Evolutionary conservation across 2,329 filamentous ascomycete species (phyloP), one percentile per base, ranked within the genome.

Genomic region (Diaporthe eres): DNA sequence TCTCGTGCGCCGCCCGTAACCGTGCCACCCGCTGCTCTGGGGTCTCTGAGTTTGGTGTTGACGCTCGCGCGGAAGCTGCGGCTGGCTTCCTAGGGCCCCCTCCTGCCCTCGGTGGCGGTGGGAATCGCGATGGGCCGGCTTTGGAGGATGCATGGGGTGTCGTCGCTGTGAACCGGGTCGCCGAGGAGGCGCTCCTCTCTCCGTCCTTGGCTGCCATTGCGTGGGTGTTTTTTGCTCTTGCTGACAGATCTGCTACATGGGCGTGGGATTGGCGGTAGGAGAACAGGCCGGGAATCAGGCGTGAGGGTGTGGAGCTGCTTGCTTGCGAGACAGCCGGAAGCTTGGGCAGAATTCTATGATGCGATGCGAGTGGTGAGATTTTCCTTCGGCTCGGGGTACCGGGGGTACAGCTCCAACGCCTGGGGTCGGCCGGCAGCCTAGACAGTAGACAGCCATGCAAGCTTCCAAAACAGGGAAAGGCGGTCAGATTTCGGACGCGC

Each of bases 91-190:
- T 65, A 15, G 55, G 73, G 12, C 67, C 77, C 58, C 53, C 70
- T 67, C 53, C 70, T 61, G 77, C 67, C 31, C 77, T 65, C 19
- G 78, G 70, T 63, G 76, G 57, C 51, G 81, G 73, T n/a, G 79
- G 65, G 39, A 75, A 58, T 34, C 74, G 70, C 15, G 60, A 65
- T 10, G 60, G 60, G 60, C 60, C 60, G 25, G 77, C 25, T 81
- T 94, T 94, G 79, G 91, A 91, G 78, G 89, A 89, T 80, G 93
- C 94, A 85, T 95, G 94, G 49, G 92, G 92, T 77, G 89, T 91
- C 25, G 91, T 93, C 37, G 92, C 86, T 22, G 92, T 94, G 85
- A 94, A 97, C 82, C 94, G 92, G 81, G 94, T 97, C 79, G 94
- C 94, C 83, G 96, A 94, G 80, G 91, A 91, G 83, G 94, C 92